Percentiles rank a stretch among this genome's conserved stretches.
Conservation (phyloP, 2,329 filamentous ascomycete genomes). For the Apiospora koreana region DNA sequence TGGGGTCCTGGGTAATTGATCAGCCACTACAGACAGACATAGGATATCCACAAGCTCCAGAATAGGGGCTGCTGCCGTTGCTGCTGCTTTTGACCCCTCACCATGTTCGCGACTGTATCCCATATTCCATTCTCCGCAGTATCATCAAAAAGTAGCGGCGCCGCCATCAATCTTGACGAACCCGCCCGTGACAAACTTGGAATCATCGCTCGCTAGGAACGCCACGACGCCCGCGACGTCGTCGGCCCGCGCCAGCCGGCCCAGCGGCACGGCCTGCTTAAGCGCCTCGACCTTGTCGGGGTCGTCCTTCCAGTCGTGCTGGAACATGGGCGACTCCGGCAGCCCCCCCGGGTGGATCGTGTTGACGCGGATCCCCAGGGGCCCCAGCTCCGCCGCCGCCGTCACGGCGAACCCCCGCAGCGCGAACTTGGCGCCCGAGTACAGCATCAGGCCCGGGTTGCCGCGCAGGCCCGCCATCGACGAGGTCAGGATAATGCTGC, state of each 20-base stretch:
- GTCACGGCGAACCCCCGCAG: constrained; percentile 37
- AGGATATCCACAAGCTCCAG: no score
- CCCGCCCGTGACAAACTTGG: constrained; percentile 39
- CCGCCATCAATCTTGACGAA: constrained; percentile 19
- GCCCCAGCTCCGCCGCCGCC: constrained; percentile 38
- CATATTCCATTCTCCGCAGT: no score
- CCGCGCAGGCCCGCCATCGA: constrained; percentile 39
- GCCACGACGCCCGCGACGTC: constrained; percentile 39
- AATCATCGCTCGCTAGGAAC: constrained; percentile 39
- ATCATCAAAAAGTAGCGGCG: constrained; percentile 9
- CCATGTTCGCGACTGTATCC: no score
- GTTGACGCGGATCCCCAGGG: constrained; percentile 39
- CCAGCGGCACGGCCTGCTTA: constrained; percentile 33
- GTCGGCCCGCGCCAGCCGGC: constrained; percentile 35
- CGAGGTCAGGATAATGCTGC: constrained; percentile 40
- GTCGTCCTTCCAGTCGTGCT: constrained; percentile 31
- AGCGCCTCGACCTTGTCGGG: constrained; percentile 34
- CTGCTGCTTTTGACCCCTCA: no score
- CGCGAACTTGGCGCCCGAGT: constrained; percentile 39
- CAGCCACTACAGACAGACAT: no score
- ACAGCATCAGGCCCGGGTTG: constrained; percentile 35
- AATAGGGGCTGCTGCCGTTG: no score
- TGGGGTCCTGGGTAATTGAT: no score
- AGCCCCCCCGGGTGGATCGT: constrained; percentile 41
- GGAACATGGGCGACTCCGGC: constrained; percentile 34